phyloP scores from a whole-genome alignment of 2,329 filamentous ascomycete genomes.

The Rosellinia necatrix region DNA sequence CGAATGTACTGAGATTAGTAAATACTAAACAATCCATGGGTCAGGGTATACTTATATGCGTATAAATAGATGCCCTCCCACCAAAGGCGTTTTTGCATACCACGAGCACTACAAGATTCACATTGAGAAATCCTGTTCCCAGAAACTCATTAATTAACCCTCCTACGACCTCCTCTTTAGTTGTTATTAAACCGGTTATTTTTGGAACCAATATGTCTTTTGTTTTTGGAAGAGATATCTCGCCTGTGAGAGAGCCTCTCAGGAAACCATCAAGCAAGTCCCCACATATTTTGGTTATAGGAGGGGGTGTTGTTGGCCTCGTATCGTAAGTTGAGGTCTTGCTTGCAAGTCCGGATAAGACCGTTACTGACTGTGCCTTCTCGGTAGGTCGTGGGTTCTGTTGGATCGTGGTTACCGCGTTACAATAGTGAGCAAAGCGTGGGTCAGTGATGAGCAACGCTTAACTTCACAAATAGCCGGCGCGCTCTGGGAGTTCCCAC shows the following conservation, averaged over 20 bases:
- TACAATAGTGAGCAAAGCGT: slow-evolving; percentile 50
- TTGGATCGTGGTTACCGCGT: slow-evolving; percentile 51
- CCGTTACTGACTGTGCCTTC: slow-evolving; percentile 20
- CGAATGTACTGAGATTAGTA: slow-evolving; percentile 2
- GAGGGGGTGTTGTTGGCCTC: slow-evolving; percentile 41
- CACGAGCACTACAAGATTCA: slow-evolving; percentile 1
- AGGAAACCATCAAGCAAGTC: slow-evolving; percentile 35
- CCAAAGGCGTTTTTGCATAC: not conserved
- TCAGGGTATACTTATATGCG: slow-evolving; percentile 3
- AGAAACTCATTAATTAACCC: not conserved
- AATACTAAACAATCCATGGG: not conserved
- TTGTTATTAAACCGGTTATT: not conserved
- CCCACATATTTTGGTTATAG: slow-evolving; percentile 39
- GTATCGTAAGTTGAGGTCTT: slow-evolving; percentile 34
- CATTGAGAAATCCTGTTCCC: not conserved
- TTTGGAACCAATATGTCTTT: slow-evolving; percentile 34
- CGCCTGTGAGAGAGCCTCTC: slow-evolving; percentile 37
- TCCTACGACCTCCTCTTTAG: not conserved
- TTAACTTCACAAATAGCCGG: slow-evolving; percentile 53
- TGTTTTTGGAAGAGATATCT: slow-evolving; percentile 41
- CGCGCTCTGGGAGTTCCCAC: slow-evolving; percentile 53
- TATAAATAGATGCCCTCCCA: not conserved
- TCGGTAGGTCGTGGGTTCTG: slow-evolving; percentile 46
- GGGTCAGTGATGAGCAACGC: slow-evolving; percentile 45
- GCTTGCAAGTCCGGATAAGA: not conserved